These are phyloP conservation scores for Glonium stellatum DNA, from an alignment of 495 filamentous ascomycete genomes.

Conservation along the genomic window DNA sequence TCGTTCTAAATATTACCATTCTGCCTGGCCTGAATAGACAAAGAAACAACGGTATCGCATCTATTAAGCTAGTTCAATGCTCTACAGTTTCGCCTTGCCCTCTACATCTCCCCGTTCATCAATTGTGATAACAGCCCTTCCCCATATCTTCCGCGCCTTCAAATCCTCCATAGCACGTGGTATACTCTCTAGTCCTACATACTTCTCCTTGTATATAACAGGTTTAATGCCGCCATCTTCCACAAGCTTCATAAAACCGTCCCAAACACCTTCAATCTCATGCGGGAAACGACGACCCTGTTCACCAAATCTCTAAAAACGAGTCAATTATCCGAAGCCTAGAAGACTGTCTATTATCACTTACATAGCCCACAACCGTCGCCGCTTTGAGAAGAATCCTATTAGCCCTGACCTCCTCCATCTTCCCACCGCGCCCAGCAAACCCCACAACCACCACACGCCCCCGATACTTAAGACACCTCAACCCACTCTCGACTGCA, in stretches of 20 bases:
- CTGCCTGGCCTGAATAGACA: too few species aligned
- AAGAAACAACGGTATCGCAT: too few species aligned
- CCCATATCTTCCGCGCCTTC: conserved; percentile 26
- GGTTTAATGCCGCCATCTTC: conserved; percentile 29
- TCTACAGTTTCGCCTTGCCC: conserved; percentile 8
- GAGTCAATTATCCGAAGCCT: not conserved
- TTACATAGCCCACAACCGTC: conserved; percentile 34
- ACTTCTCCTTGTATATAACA: conserved; percentile 30
- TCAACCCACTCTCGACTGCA: conserved; percentile 18
- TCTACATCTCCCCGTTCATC: conserved; percentile 12
- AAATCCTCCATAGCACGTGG: conserved; percentile 29
- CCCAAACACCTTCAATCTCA: conserved; percentile 28
- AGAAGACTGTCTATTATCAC: not conserved
- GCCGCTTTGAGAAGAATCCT: conserved; percentile 32
- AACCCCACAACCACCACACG: conserved; percentile 34
- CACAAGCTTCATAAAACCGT: conserved; percentile 34
- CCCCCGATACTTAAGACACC: conserved; percentile 31
- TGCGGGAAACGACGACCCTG: conserved; percentile 31
- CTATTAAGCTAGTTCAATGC: not conserved
- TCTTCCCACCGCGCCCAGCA: conserved; percentile 34
- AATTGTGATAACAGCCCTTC: conserved; percentile 32
- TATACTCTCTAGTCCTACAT: conserved; percentile 27
- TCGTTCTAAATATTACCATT: too few species aligned
- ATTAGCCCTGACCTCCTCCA: conserved; percentile 35
- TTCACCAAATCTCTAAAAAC: conserved; percentile 33